phyloP scores from a whole-genome alignment of 352 stramenopile species.

The Globisporangium irregulare region DNA sequence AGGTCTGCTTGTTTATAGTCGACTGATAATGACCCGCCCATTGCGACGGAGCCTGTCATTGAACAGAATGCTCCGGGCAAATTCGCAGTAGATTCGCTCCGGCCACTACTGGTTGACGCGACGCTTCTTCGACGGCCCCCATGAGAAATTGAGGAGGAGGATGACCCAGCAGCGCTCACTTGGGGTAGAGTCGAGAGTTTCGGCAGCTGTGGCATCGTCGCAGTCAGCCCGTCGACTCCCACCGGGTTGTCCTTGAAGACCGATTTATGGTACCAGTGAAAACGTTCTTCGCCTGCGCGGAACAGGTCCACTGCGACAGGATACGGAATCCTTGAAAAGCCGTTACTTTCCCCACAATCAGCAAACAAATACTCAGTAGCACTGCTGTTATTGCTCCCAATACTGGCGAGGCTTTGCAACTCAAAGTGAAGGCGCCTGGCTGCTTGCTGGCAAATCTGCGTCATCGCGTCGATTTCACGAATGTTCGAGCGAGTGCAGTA shows the following conservation, averaged over 20 bases:
- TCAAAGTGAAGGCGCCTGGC: slow-evolving; percentile 43
- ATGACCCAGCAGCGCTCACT: not conserved
- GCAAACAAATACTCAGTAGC: slow-evolving; percentile 32
- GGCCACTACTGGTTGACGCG: not conserved
- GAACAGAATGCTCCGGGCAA: not conserved
- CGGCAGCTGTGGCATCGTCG: not conserved
- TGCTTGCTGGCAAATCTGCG: slow-evolving; percentile 7
- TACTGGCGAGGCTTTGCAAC: slow-evolving; percentile 21
- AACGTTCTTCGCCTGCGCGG: slow-evolving; percentile 47
- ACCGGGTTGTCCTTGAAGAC: slow-evolving; percentile 22
- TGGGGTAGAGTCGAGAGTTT: not conserved
- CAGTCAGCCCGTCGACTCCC: not conserved
- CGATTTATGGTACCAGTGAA: slow-evolving; percentile 60
- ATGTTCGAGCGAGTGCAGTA: slow-evolving; percentile 9
- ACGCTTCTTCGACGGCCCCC: not conserved
- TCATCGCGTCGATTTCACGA: not conserved
- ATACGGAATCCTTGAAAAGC: slow-evolving; percentile 32
- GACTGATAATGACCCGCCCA: not conserved
- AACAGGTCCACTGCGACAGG: slow-evolving; percentile 36
- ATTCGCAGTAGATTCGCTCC: not conserved
- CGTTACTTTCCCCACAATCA: slow-evolving; percentile 43
- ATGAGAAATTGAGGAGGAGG: not conserved
- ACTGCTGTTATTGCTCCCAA: slow-evolving; percentile 15
- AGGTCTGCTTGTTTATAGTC: slow-evolving; percentile 6
- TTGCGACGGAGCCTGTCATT: not conserved